These are phyloP conservation scores for Clarireedia sp. DNA, from an alignment of 2,329 filamentous ascomycete genomes.

Conservation along the genomic window DNA sequence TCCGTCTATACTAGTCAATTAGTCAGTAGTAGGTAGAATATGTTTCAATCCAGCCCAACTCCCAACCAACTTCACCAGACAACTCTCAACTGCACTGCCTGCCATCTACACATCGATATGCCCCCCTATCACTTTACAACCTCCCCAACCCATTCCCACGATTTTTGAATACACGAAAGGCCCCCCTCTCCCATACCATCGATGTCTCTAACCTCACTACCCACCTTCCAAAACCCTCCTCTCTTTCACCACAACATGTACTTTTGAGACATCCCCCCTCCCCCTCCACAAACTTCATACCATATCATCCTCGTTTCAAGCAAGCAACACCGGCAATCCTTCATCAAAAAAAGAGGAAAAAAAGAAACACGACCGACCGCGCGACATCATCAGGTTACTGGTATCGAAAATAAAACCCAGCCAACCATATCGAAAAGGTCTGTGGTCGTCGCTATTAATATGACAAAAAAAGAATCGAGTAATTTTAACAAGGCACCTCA, in stretches of 20 bases:
- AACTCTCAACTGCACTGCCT: too few relatives aligned
- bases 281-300: background rate
- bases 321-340: background rate
- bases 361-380: slow-evolving; percentile 2
- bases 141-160: too few relatives aligned
- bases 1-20: slow-evolving; percentile 1
- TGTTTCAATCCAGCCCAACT: background rate
- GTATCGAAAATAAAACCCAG: background rate
- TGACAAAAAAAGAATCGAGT: slow-evolving; percentile 13
- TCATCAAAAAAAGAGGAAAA: background rate
- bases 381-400: slow-evolving; percentile 8
- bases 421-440: slow-evolving; percentile 7
- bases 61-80: background rate
- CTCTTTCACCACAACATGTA: too few relatives aligned
- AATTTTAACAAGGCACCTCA: background rate
- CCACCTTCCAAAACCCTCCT: background rate
- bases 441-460: slow-evolving; percentile 20
- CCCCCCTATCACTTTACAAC: too few relatives aligned
- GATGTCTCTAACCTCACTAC: background rate
- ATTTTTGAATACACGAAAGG: too few relatives aligned
- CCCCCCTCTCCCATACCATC: too few relatives aligned
- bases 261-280: too few relatives aligned
- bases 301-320: background rate
- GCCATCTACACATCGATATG: too few relatives aligned
- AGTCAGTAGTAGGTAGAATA: background rate